Conservation (phyloP, 768 basidiomycete species). For the Piloderma croceum region DNA sequence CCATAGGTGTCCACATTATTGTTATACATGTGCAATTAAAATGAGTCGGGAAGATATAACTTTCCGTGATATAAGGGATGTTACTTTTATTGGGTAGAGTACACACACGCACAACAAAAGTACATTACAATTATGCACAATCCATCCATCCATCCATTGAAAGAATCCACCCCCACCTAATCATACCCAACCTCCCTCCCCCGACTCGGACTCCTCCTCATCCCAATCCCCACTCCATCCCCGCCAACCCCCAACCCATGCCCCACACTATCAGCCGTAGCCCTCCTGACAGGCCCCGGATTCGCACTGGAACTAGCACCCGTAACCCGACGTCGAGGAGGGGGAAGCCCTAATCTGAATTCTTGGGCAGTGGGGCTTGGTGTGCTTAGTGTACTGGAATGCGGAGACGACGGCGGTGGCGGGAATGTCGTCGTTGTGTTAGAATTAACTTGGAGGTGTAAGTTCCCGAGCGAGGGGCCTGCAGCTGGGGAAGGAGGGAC, state of each 20-base stretch:
- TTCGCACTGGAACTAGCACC: too few species aligned
- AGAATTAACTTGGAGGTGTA: conserved; percentile 4
- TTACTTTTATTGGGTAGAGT: too few species aligned
- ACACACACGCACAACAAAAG: too few species aligned
- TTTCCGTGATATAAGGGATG: too few species aligned
- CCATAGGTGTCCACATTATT: too few species aligned
- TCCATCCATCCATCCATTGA: too few species aligned
- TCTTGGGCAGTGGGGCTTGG: conserved; percentile 3
- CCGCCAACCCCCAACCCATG: conserved; percentile 14
- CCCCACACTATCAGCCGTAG: too few species aligned
- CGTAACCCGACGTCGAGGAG: neutral
- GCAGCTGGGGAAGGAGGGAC: too few species aligned
- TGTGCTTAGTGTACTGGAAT: conserved; percentile 25
- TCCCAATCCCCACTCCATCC: conserved; percentile 23
- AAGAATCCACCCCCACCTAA: neutral
- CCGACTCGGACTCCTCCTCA: conserved; percentile 24
- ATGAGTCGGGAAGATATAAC: too few species aligned
- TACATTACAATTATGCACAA: too few species aligned
- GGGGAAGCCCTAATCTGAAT: neutral
- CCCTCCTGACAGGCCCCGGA: too few species aligned
- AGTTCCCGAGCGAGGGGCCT: conserved; percentile 1
- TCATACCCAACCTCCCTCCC: conserved; percentile 6
- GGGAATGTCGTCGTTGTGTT: conserved; percentile 28
- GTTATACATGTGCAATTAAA: too few species aligned
- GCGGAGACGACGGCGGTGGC: conserved; percentile 21